A percentile compares a stretch with the other conserved stretches of the same genome.
Conservation (phyloP, 306 rosid genomes). For the Inga leiocalycina region DNA sequence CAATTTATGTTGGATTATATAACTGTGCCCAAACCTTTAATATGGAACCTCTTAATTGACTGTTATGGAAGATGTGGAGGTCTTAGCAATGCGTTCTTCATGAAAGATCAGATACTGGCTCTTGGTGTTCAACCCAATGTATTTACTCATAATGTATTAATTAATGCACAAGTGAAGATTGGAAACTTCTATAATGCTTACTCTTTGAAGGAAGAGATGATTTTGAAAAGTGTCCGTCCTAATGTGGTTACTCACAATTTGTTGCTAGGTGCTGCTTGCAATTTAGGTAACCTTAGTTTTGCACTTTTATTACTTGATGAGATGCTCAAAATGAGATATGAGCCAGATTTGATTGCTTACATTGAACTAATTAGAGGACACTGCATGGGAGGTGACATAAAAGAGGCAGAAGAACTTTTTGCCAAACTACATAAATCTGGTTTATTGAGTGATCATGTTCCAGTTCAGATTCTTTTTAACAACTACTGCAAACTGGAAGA, state of each 20-base stretch:
- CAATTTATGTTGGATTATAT: constrained; percentile 52
- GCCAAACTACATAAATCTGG: constrained; percentile 53
- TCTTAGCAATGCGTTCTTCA: constrained; percentile 51
- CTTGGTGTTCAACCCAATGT: constrained; percentile 67
- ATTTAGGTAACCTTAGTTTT: constrained; percentile 38
- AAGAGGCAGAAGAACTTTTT: constrained; percentile 70
- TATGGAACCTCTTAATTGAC: constrained; percentile 74
- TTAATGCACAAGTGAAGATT: constrained; percentile 62
- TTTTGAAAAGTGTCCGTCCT: constrained; percentile 52
- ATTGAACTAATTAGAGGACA: constrained; percentile 69
- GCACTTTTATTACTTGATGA: constrained; percentile 55
- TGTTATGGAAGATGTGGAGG: constrained; percentile 67
- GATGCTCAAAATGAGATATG: constrained; percentile 57
- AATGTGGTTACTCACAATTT: constrained; percentile 79
- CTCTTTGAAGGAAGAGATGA: constrained; percentile 74
- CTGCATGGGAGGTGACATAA: constrained; percentile 57
- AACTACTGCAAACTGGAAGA: constrained; percentile 57
- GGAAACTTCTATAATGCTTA: constrained; percentile 55
- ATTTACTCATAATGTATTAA: constrained; percentile 83
- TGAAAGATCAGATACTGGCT: constrained; percentile 66
- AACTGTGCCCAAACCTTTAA: constrained; percentile 60
- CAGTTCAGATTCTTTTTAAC: constrained; percentile 65
- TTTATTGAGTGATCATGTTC: constrained; percentile 62
- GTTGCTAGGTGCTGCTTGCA: constrained; percentile 73
- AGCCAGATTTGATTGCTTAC: constrained; percentile 75